These are phyloP conservation scores for Senna siamea DNA, from an alignment of 306 rosid genomes.

Conservation along the genomic window DNA sequence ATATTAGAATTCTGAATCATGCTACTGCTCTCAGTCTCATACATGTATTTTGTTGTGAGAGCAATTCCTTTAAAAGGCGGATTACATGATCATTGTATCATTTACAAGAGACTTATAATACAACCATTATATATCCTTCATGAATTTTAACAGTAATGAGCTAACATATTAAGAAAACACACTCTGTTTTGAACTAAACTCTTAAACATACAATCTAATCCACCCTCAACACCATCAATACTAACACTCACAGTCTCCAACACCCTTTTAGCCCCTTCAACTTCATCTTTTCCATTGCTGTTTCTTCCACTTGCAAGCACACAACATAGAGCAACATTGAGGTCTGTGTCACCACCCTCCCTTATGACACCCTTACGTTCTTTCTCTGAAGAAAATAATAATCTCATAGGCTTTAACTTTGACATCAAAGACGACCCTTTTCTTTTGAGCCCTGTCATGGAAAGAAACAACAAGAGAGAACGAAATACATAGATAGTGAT, in stretches of 20 bases:
- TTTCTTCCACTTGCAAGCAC: slow-evolving; percentile 2
- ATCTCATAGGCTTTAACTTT: slow-evolving; percentile 46
- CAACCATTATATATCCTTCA: too few species aligned
- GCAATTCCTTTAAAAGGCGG: slow-evolving; percentile 48
- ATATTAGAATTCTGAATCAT: slow-evolving; percentile 15
- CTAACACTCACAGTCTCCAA: slow-evolving; percentile 50
- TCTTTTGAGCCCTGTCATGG: slow-evolving; percentile 42
- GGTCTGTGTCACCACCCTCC: too few species aligned
- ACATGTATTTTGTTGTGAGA: slow-evolving; percentile 37
- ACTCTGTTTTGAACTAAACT: slow-evolving; percentile 76
- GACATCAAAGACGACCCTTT: slow-evolving; percentile 56
- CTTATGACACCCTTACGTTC: too few species aligned
- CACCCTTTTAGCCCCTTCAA: slow-evolving; percentile 47
- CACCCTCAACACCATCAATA: slow-evolving; percentile 45
- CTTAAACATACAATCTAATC: slow-evolving; percentile 53
- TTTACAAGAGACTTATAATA: slow-evolving; percentile 33
- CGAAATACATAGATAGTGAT: slow-evolving; percentile 55
- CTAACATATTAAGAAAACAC: slow-evolving; percentile 65
- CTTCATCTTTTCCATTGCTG: slow-evolving; percentile 19
- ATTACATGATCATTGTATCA: slow-evolving; percentile 34
- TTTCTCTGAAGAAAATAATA: slow-evolving; percentile 41
- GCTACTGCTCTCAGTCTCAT: slow-evolving; percentile 22
- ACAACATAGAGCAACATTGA: slow-evolving; percentile 30
- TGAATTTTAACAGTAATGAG: slow-evolving; percentile 37
- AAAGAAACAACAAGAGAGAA: slow-evolving; percentile 51